Percentiles rank a stretch among this genome's conserved stretches.
Evolutionary conservation across 208 protist genomes (phyloP).

Genomic region (Trypanosoma boissoni): DNA sequence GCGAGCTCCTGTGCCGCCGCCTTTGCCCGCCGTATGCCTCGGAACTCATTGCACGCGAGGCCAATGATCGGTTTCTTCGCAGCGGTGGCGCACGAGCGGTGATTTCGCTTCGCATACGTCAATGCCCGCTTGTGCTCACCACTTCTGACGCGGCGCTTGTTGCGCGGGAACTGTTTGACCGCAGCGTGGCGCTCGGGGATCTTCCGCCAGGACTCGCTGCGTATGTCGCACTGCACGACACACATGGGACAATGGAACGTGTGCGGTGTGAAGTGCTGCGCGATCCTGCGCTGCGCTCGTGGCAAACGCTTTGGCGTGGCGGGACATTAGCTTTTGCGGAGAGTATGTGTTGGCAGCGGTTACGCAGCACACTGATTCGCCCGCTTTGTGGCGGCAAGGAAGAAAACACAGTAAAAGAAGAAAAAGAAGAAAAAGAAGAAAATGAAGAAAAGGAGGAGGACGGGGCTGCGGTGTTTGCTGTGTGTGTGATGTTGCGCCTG

Average conservation of each 20-base stretch:
- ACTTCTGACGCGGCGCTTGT: too few relatives aligned
- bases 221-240: conserved; percentile 17
- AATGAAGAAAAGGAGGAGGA: not conserved
- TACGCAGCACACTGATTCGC: too few relatives aligned
- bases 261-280: conserved; percentile 11
- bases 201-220: conserved; percentile 26
- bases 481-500: not conserved
- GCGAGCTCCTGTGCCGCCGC: conserved; percentile 14
- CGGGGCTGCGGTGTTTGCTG: not conserved
- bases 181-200: conserved; percentile 9
- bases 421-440: not conserved
- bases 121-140: too few relatives aligned
- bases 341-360: not conserved
- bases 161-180: too few relatives aligned
- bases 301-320: conserved; percentile 8
- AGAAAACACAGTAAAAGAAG: not conserved
- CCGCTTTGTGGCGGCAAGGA: too few relatives aligned
- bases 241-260: conserved; percentile 3
- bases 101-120: not conserved
- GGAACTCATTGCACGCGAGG: not conserved
- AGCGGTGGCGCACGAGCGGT: not conserved
- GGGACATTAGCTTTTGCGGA: too few relatives aligned
- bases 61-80: not conserved
- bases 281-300: conserved; percentile 4
- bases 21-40: conserved; percentile 3